A percentile compares a stretch with the other conserved stretches of the same genome.
Evolutionary conservation across 441 rosid species (phyloP).

Genomic region (Geranium incanum): DNA sequence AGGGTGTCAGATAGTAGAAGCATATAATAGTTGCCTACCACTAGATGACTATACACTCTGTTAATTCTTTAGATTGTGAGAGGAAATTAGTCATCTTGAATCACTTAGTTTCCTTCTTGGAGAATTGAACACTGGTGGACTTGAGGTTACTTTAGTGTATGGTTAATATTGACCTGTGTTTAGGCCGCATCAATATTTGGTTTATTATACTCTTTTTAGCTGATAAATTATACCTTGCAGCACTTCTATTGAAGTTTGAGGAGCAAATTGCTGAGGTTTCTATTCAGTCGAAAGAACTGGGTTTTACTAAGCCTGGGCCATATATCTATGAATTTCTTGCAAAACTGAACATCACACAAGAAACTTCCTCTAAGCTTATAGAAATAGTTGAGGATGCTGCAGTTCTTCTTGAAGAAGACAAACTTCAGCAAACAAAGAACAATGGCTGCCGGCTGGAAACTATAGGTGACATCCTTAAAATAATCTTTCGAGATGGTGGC

Average conservation of each 20-base stretch:
- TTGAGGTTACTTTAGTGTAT: constrained; percentile 6
- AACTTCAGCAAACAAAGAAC: constrained; percentile 41
- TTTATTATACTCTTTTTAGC: constrained; percentile 11
- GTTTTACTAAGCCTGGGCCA: constrained; percentile 90
- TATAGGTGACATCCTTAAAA: constrained; percentile 57
- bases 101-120: not conserved
- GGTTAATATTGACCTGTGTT: constrained; percentile 16
- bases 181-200: not conserved
- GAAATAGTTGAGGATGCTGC: constrained; percentile 67
- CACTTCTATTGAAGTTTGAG: constrained; percentile 83
- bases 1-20: constrained; percentile 2
- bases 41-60: not conserved
- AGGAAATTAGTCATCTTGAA: not conserved
- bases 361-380: constrained; percentile 69
- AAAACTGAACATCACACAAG: constrained; percentile 69
- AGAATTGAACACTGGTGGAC: not conserved
- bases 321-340: constrained; percentile 75
- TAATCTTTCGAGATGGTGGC: constrained; percentile 61
- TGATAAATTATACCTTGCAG: constrained; percentile 37
- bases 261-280: constrained; percentile 77
- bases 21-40: not conserved
- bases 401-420: constrained; percentile 69
- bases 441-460: constrained; percentile 68
- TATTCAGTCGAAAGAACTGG: constrained; percentile 64
- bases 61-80: constrained; percentile 7